These are phyloP conservation scores for Gossypium trilobum DNA, from an alignment of 441 rosid genomes.

Conservation along the genomic window DNA sequence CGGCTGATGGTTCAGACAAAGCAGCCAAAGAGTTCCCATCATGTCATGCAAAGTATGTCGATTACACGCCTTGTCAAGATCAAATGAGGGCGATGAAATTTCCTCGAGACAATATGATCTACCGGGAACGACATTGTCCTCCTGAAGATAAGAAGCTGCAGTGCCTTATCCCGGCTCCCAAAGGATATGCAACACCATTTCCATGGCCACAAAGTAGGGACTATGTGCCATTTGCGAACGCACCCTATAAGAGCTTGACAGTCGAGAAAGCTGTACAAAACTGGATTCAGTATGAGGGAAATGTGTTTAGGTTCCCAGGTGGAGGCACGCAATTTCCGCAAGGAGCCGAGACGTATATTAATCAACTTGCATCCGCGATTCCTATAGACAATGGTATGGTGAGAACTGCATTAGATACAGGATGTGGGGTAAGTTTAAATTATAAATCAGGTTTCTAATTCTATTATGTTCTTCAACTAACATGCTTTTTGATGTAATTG, in stretches of 20 bases:
- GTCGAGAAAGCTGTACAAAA: constrained; percentile 39
- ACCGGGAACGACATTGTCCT: constrained; percentile 36
- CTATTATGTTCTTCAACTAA: neutral
- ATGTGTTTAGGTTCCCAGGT: constrained; percentile 36
- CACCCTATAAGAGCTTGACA: constrained; percentile 34
- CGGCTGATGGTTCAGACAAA: constrained; percentile 14
- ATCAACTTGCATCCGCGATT: constrained; percentile 32
- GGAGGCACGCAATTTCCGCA: constrained; percentile 38
- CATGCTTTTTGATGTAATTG: neutral
- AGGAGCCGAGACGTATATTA: constrained; percentile 31
- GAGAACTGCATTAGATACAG: constrained; percentile 36
- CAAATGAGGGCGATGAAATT: constrained; percentile 31
- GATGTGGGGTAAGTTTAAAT: constrained; percentile 32
- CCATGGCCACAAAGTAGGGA: constrained; percentile 39
- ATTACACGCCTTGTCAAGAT: constrained; percentile 40
- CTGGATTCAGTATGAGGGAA: constrained; percentile 39
- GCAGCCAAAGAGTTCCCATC: constrained; percentile 17
- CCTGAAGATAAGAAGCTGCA: constrained; percentile 25
- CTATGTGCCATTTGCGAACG: constrained; percentile 34
- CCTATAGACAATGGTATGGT: constrained; percentile 31
- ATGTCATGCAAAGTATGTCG: constrained; percentile 22
- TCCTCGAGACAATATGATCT: constrained; percentile 30
- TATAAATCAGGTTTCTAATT: neutral
- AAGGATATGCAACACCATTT: constrained; percentile 35
- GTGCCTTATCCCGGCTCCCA: constrained; percentile 35